Evolutionary conservation across 2,329 filamentous ascomycete genomes (phyloP), one percentile per base, ranked within the genome.

Genomic region (Colletotrichum plurivorum): DNA sequence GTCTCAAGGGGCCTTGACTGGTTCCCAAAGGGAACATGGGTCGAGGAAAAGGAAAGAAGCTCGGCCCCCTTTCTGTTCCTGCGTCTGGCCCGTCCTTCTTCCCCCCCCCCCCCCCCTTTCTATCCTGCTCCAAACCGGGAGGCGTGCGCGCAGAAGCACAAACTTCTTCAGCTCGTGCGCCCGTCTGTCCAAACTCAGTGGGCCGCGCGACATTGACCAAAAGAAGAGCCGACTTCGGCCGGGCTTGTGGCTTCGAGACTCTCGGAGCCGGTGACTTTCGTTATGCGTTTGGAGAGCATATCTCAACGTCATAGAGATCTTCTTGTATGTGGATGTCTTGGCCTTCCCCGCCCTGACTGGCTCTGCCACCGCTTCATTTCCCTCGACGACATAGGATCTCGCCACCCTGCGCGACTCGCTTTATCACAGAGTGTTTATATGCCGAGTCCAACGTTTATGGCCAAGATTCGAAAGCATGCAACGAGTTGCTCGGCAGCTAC

Each of bases 181-280:
- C 53, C 12, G 48, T 36, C 13, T 18, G 18, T 18, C n/a, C n/a
- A 39, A 54, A 18, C 22, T 39, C 9, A 46, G 18, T n/a, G 8
- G 31, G 46, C 27, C 31, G 43, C 39, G 46, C 18, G 22, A 41
- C 18, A 36, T 36, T 36, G 31, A 36, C 25, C 18, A 51, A 18
- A 18, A 25, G 31, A 46, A 12, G 36, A 41, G 1, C 13, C 25
- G 16, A 46, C 52, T 16, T 67, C 59, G 22, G 45, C 52, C 36
- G 45, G 59, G 18, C 39, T 56, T 41, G 18, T 27, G 15, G 8
- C 48, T 25, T 20, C 22, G 13, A 39, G 18, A 57, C 60, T 41
- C 60, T 41, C 60, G 61, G 48, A 64, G 27, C 54, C 46, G 61
- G 55, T 20, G 54, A 65, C 66, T 65, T 65, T 49, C 27, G 7